These are phyloP conservation scores for Kwoniella heveanensis DNA, from an alignment of 768 basidiomycete species.

Conservation along the genomic window DNA sequence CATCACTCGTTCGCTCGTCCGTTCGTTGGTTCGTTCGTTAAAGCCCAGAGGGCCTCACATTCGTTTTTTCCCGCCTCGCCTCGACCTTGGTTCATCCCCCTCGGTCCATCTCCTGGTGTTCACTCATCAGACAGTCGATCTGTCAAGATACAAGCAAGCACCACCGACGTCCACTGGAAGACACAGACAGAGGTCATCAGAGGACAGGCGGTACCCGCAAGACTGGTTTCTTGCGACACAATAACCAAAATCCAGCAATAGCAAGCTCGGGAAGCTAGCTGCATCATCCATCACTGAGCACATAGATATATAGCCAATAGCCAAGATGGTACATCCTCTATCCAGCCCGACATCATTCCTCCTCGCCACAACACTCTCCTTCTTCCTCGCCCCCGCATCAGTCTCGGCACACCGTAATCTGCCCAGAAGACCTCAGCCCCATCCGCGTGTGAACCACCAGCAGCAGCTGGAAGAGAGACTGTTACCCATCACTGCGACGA, in stretches of 20 bases:
- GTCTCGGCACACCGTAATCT: conserved; percentile 19
- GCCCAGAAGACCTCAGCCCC: conserved; percentile 13
- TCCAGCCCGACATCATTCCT: conserved; percentile 15
- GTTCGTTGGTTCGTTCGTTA: too few species aligned
- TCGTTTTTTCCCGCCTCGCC: neutral
- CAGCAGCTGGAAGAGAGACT: conserved; percentile 42
- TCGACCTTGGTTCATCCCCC: neutral
- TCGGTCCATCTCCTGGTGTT: neutral
- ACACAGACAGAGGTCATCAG: neutral
- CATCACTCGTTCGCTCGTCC: neutral
- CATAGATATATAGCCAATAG: neutral
- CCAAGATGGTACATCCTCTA: conserved; percentile 11
- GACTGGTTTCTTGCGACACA: conserved; percentile 11
- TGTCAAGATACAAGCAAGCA: conserved; percentile 4
- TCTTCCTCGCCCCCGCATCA: conserved; percentile 6
- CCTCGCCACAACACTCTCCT: conserved; percentile 5
- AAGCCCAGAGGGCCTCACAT: conserved; percentile 1
- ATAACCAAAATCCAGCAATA: neutral
- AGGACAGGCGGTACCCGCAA: neutral
- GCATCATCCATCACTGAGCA: neutral
- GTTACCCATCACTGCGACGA: conserved; percentile 54
- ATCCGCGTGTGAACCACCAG: neutral
- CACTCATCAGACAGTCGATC: conserved; percentile 14
- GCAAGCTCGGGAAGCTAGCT: conserved; percentile 20
- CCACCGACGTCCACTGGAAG: too few species aligned